Evolutionary conservation across 1,284 basidiomycete genomes (phyloP), one percentile per base, ranked within the genome.

Genomic region (Cryptococcus depauperatus): DNA sequence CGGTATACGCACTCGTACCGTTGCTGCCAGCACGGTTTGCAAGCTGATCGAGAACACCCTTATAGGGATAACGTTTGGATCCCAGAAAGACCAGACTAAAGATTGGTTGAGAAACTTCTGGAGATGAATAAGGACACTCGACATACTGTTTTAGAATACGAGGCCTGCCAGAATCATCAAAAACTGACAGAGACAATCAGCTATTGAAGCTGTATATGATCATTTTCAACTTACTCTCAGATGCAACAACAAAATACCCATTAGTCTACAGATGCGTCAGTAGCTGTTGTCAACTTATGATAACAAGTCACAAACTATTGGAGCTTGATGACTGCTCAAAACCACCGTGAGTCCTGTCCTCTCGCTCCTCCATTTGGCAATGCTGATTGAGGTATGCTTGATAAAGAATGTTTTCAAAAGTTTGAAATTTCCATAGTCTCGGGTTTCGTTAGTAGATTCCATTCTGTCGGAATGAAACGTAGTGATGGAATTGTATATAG

Each of bases 1-100:
- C 75, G 13, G 76, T 78, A 77, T 78, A 77, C 2, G 79, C 78
- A 55, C 79, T 79, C 6, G 93, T 97, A 25, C 90, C 89, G 51
- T 88, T 83, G 10, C 91, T 91, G 65, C 93, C 97, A 9, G 90
- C 89, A 42, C 92, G 80, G 69, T 96, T 98, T 8, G 95, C 95
- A n/a, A 99, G 78, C 52, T 87, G 84, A 72, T 98, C 95, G 44
- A 99, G 81, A 39, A 97, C 85, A 23, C 93, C 95, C 70, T 98
- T 98, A 78, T 89, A 92, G 0, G 93, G 93, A 65, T 92, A 95
- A 59, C 84, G 81, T 64, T 93, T 83, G 1, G 89, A 93, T 10
- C 91, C 91, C 76, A 96, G 84, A 67, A 97, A 97, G 18, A 96
- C 81, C 44, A 95, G 73, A 67, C 86, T 86, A 39, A 4, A 18